Evolutionary conservation across 257 asterid genomes (phyloP), one percentile per base, ranked within the genome.

Genomic region (Nicotiana tabacum): DNA sequence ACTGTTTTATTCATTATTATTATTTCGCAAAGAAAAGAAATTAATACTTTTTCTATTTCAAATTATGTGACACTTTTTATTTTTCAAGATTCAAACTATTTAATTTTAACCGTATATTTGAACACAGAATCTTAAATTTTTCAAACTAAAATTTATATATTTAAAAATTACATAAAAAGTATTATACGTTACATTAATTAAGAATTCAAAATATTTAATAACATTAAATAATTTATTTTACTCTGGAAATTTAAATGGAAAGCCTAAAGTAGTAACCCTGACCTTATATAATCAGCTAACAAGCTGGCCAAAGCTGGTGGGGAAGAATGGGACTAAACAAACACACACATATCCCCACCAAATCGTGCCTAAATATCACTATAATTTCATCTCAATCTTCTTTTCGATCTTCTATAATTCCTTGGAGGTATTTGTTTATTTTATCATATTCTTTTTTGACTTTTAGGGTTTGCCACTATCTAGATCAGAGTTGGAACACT

Each of bases 291-390:
- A 82, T 48, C 74, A 85, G 56, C 91, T 84, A 67, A 80, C 89
- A 85, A 89, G 92, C 93, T 92, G 95, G 97, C 89, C 85, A 82
- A 82, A 87, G 81, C 83, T 37, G 68, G 82, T 72, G 85, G 82
- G 9, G 64, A 79, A 66, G 81, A 77, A 82, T 84, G 62, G 79
- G 53, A 64, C 77, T 70, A 85, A 66, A n/a, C 83, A 83, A 80
- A 77, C 3, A 66, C 11, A 84, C 89, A 78, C 83, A 82, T 16
- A 83, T 70, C 78, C 77, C 86, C 65, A 84, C 83, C 88, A 61
- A 85, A 86, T 86, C 89, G 62, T 83, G 83, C 84, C 82, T 84
- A 87, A 74, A 77, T 84, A 51, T 51, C 39, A 70, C 39, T 46
- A 29, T 33, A 9, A 74, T 27, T 33, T 48, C 39, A 10, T n/a